Evolutionary conservation across 2,329 filamentous ascomycete genomes (phyloP).

Genomic region (Neophaeococcomyces mojaviensis): DNA sequence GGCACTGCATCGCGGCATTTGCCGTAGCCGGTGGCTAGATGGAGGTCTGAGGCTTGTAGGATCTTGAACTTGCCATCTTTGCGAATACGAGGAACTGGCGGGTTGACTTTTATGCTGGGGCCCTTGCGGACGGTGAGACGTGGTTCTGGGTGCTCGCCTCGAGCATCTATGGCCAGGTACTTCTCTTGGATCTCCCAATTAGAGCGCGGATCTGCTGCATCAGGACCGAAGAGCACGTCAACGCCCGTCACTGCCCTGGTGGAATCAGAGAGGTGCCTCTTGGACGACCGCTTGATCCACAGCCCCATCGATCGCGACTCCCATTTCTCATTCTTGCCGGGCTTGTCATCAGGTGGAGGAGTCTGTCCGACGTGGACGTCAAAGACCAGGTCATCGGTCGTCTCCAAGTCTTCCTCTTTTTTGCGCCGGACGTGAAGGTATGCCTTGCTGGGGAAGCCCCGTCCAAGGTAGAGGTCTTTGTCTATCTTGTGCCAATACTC

Average conservation of each 20-base stretch:
- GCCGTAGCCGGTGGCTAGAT: slow-evolving; percentile 84
- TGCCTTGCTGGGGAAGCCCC: slow-evolving; percentile 65
- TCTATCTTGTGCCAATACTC: slow-evolving; percentile 73
- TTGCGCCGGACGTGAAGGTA: slow-evolving; percentile 78
- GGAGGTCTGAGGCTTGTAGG: slow-evolving; percentile 89
- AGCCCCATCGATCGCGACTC: slow-evolving; percentile 69
- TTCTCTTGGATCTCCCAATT: slow-evolving; percentile 76
- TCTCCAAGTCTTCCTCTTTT: slow-evolving; percentile 71
- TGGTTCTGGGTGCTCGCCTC: slow-evolving; percentile 55
- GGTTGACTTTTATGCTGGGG: slow-evolving; percentile 50
- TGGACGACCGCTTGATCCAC: slow-evolving; percentile 71
- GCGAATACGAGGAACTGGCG: slow-evolving; percentile 66
- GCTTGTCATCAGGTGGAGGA: slow-evolving; percentile 56
- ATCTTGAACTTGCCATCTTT: slow-evolving; percentile 96
- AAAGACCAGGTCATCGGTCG: slow-evolving; percentile 69
- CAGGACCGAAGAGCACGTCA: slow-evolving; percentile 81
- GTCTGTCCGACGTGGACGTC: slow-evolving; percentile 68
- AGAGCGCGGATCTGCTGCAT: slow-evolving; percentile 80
- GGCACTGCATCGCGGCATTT: slow-evolving; percentile 80
- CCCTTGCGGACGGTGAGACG: slow-evolving; percentile 75
- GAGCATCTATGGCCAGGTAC: slow-evolving; percentile 61
- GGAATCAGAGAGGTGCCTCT: slow-evolving; percentile 66
- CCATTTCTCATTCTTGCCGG: slow-evolving; percentile 59
- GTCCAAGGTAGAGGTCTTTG: slow-evolving; percentile 78
- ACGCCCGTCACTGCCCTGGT: slow-evolving; percentile 68